phyloP scores from a whole-genome alignment of 345 rosid genomes.

The Nephelium lappaceum region DNA sequence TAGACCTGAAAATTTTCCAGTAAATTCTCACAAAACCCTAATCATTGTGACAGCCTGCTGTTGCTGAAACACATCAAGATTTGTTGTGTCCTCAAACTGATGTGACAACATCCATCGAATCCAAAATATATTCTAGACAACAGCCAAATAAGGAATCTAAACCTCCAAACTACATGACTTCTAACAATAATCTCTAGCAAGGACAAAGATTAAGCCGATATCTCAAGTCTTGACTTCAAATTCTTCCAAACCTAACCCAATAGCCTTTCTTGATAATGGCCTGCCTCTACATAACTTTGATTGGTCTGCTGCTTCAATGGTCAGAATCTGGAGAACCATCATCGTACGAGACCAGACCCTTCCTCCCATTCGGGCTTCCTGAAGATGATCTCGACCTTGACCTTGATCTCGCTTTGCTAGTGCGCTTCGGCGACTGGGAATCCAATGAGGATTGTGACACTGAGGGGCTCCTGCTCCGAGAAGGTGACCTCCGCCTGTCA shows the following conservation, averaged over 20 bases:
- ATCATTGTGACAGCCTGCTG: background rate
- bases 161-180: background rate
- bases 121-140: background rate
- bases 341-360: slow-evolving; percentile 78
- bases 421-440: slow-evolving; percentile 59
- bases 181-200: background rate
- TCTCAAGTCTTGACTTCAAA: background rate
- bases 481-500: slow-evolving; percentile 54
- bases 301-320: slow-evolving; percentile 15
- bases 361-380: slow-evolving; percentile 52
- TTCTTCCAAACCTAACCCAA: background rate
- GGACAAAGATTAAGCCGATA: background rate
- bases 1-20: background rate
- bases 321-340: slow-evolving; percentile 65
- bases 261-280: background rate
- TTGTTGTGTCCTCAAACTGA: background rate
- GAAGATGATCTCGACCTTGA: slow-evolving; percentile 64
- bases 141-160: slow-evolving; percentile 2
- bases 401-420: slow-evolving; percentile 52
- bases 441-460: slow-evolving; percentile 54
- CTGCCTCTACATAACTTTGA: background rate
- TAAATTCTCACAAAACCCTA: background rate
- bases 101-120: background rate
- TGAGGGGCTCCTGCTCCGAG: slow-evolving; percentile 60
- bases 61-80: background rate